Percentiles rank a stretch among this genome's conserved stretches.
Conservation (phyloP, 495 filamentous ascomycete species). For the Aspergillus incahuasiensis region DNA sequence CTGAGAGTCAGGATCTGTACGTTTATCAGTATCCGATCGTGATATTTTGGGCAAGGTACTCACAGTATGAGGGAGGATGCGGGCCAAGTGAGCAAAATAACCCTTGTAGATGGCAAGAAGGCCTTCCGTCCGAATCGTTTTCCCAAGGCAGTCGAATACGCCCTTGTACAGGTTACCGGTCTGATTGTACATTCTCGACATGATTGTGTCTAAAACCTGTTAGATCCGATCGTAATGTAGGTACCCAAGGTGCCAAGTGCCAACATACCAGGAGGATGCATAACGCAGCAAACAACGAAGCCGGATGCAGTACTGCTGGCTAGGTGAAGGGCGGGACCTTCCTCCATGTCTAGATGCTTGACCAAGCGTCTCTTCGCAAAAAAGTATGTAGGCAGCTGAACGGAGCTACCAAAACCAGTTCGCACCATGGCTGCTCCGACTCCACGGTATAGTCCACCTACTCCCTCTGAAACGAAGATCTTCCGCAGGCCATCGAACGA, state of each 20-base stretch:
- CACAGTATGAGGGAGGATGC: slow-evolving; percentile 91
- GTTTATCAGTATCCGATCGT: slow-evolving; percentile 3
- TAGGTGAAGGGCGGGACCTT: slow-evolving; percentile 85
- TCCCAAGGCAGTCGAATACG: slow-evolving; percentile 84
- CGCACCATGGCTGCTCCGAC: slow-evolving; percentile 94
- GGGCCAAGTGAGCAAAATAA: slow-evolving; percentile 88
- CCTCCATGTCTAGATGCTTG: slow-evolving; percentile 78
- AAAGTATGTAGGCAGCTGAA: slow-evolving; percentile 97
- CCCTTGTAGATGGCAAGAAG: slow-evolving; percentile 96
- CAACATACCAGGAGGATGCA: slow-evolving; percentile 85
- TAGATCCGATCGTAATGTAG: slow-evolving; percentile 3
- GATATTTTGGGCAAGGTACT: slow-evolving; percentile 18
- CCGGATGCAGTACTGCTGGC: slow-evolving; percentile 85
- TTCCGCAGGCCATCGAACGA: slow-evolving; percentile 74
- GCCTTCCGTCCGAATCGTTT: slow-evolving; percentile 89
- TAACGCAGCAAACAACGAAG: slow-evolving; percentile 94
- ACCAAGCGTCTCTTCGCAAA: slow-evolving; percentile 86
- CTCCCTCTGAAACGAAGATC: slow-evolving; percentile 73
- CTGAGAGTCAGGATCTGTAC: slow-evolving; percentile 77
- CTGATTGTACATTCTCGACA: slow-evolving; percentile 99
- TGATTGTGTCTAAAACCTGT: slow-evolving; percentile 75
- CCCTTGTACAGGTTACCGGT: slow-evolving; percentile 92
- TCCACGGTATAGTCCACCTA: slow-evolving; percentile 80
- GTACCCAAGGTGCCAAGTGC: not conserved
- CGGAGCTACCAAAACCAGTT: slow-evolving; percentile 90